A percentile compares a stretch with the other conserved stretches of the same genome.
Conservation (phyloP, 1,284 basidiomycete species). For the Bondarzewia mesenterica region DNA sequence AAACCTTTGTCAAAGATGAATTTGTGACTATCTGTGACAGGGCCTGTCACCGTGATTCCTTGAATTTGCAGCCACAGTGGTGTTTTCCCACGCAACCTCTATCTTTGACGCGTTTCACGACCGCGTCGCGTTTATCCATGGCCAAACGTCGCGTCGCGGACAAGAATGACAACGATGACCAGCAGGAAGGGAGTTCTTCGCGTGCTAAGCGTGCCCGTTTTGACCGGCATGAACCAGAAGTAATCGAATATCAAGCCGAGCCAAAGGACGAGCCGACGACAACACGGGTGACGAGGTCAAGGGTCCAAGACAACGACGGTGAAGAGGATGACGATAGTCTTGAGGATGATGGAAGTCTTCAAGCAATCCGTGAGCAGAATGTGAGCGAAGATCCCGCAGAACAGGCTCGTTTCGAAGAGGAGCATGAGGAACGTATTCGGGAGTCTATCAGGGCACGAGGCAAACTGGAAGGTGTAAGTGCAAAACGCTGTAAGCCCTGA, state of each 20-base stretch:
- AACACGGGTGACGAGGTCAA: slow-evolving; percentile 18
- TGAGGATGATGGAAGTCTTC: slow-evolving; percentile 14
- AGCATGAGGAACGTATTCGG: slow-evolving; percentile 47
- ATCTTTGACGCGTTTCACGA: too few relatives aligned
- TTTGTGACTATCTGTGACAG: too few relatives aligned
- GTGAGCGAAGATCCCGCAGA: slow-evolving; percentile 36
- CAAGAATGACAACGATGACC: too few relatives aligned
- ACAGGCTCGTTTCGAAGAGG: slow-evolving; percentile 52
- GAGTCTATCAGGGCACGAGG: slow-evolving; percentile 44
- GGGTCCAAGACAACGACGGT: slow-evolving; percentile 24
- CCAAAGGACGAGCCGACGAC: slow-evolving; percentile 10
- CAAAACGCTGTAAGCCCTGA: background rate
- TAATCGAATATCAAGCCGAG: slow-evolving; percentile 18
- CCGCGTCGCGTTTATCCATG: too few relatives aligned
- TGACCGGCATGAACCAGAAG: slow-evolving; percentile 27
- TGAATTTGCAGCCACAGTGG: too few relatives aligned
- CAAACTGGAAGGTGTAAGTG: slow-evolving; percentile 49
- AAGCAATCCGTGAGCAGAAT: slow-evolving; percentile 9
- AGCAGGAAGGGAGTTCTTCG: too few relatives aligned
- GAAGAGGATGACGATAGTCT: slow-evolving; percentile 15
- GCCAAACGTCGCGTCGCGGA: too few relatives aligned
- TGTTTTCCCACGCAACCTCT: too few relatives aligned
- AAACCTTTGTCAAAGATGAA: too few relatives aligned
- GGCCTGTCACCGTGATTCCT: too few relatives aligned
- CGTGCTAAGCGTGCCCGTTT: slow-evolving; percentile 43